Evolutionary conservation across 2,329 filamentous ascomycete genomes (phyloP), one percentile per base, ranked within the genome.

Genomic region (Aureobasidium sp.): DNA sequence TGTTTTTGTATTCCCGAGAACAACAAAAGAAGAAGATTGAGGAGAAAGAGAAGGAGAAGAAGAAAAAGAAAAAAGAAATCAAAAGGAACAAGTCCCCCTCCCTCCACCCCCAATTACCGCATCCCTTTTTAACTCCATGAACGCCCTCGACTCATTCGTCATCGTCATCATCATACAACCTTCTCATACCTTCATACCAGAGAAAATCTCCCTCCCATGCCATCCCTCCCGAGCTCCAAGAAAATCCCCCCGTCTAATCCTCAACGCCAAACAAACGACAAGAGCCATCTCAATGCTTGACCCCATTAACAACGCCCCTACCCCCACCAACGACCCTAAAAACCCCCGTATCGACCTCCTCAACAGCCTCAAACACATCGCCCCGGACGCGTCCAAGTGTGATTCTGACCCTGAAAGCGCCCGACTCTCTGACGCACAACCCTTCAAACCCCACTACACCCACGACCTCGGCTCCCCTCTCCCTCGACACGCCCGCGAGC

Each of bases 291-390:
- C 37, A 51, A 32, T 27, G 12, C 35, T 40, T 50, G 3, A 40
- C 35, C 7, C 35, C 47, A 39, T 34, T 51, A 2, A 34, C 35
- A 38, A 4, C 41, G 8, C 12, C 22, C 14, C 48, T 27, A 17
- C 21, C 12, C 12, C 48, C 48, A 16, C 48, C 48, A 16, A 8
- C 16, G 4, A 50, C 35, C 17, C 35, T 34, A 14, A 51, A 51
- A 16, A 37, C 48, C 12, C 6, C 27, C 25, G 34, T 40, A 5
- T 51, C 48, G 11, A 51, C 48, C 25, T 51, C 35, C 6, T 35
- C 48, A 27, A 51, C 37, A n/a, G 35, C 25, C 27, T 51, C 48
- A 29, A 21, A 51, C 3, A 39, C 48, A 24, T 51, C 48, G 17
- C 48, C 48, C 11, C 19, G 14, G 37, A 51, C 34, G 25, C 22